Evolutionary conservation across 2,329 filamentous ascomycete species (phyloP), one percentile per base, ranked within the genome.

Genomic region (Albophoma yamanashiensis): DNA sequence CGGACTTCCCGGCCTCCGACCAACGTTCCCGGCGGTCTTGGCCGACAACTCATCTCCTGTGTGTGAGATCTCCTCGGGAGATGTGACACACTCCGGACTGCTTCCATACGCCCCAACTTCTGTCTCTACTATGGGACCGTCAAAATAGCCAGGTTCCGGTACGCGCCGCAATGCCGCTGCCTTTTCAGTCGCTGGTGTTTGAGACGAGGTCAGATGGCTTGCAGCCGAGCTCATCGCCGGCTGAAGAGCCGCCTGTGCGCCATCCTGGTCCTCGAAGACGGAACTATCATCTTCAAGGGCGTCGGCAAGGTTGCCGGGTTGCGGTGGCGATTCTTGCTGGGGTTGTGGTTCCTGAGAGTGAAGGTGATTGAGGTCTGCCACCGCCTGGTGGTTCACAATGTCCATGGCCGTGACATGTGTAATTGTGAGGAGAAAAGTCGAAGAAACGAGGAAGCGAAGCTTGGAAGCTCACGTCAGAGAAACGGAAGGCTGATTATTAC

Each of bases 201-300:
- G 78, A 6, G 78, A 73, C 4, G 81, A 79, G 15, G 82, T 81
- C 45, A 86, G 73, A 55, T 82, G 79, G 5, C 81, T 82, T 11
- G 83, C 84, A 27, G 76, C 75, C 8, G 77, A 76, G 67, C 82
- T 86, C 63, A 87, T 78, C 31, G 82, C 77, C 2, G 82, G 82
- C 67, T 84, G 83, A 57, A 87, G 76, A 55, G 86, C 77, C 9
- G 82, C 83, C 64, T 84, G 81, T 5, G 80, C 83, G 64, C 82
- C 82, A 65, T 85, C 82, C 60, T 81, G 75, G 55, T 81, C 78
- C 57, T 67, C 68, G 34, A 71, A 65, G 22, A 68, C 66, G n/a
- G 64, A 66, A 5, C 67, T 65, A 34, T 69, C 63, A 8, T 60
- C 62, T 1, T 63, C 27, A 11, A 56, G 58, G 15, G 38, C 53